A percentile compares a stretch with the other conserved stretches of the same genome.
phyloP scores from a whole-genome alignment of 441 rosid species.

The Adansonia madagascariensis region DNA sequence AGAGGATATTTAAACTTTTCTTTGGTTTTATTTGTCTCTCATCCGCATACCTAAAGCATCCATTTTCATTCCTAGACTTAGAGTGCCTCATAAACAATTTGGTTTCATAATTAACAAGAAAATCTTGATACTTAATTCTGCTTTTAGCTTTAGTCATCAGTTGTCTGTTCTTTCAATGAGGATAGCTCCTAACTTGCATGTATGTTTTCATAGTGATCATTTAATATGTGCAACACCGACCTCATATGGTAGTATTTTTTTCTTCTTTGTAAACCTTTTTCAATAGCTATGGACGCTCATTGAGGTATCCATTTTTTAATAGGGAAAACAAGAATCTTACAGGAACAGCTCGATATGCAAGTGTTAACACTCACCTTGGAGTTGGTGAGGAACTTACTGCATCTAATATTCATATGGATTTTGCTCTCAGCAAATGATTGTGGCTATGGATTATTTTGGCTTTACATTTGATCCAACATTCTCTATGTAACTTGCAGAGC shows the following conservation, averaged over 20 bases:
- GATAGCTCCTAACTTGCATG: neutral
- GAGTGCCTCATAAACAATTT: neutral
- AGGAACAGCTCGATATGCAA: constrained; percentile 68
- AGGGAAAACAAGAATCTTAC: constrained; percentile 69
- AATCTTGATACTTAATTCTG: neutral
- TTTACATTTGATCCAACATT: constrained; percentile 19
- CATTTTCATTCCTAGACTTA: neutral
- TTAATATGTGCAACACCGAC: neutral
- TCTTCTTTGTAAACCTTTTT: constrained; percentile 23
- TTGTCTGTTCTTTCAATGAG: neutral
- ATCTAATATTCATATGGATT: constrained; percentile 25
- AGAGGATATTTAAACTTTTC: neutral
- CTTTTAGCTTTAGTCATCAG: neutral
- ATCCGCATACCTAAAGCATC: neutral
- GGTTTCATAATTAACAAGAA: neutral
- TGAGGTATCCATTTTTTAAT: constrained; percentile 14
- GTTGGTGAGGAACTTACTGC: constrained; percentile 49
- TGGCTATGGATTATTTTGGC: constrained; percentile 5
- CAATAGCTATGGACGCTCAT: neutral
- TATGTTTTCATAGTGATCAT: neutral
- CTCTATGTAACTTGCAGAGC: constrained; percentile 44
- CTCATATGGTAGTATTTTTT: neutral
- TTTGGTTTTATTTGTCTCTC: neutral
- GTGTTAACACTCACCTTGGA: constrained; percentile 68
- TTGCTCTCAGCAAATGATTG: neutral